phyloP scores from a whole-genome alignment of 2,329 filamentous ascomycete genomes.

The Penicillium frequentans region DNA sequence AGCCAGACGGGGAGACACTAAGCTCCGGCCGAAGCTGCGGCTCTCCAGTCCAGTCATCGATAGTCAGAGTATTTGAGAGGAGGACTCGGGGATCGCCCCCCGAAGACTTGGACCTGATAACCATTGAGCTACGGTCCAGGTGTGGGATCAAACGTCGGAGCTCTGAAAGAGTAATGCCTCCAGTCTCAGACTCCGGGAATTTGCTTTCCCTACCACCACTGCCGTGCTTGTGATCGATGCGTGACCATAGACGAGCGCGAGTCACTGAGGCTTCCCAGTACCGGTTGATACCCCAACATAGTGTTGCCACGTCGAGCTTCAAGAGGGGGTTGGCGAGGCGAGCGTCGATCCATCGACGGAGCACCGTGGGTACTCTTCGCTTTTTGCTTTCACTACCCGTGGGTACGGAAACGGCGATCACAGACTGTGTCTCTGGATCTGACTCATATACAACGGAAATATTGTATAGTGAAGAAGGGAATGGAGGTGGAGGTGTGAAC shows the following conservation, averaged over 20 bases:
- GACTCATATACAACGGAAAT: conserved; percentile 37
- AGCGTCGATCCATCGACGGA: conserved; percentile 37
- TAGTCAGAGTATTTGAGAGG: conserved; percentile 33
- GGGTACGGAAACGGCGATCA: conserved; percentile 34
- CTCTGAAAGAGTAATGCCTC: conserved; percentile 22
- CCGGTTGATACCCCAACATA: conserved; percentile 44
- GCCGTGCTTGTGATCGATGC: conserved; percentile 29
- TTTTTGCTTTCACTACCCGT: conserved; percentile 14
- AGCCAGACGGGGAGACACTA: conserved; percentile 27
- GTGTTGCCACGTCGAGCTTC: conserved; percentile 39
- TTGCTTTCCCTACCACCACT: conserved; percentile 7
- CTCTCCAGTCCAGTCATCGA: conserved; percentile 44
- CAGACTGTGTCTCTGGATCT: conserved; percentile 34
- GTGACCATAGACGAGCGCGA: conserved; percentile 40
- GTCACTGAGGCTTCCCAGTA: conserved; percentile 43
- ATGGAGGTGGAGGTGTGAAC: conserved; percentile 38
- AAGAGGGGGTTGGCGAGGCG: conserved; percentile 37
- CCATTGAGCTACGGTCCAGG: conserved; percentile 37
- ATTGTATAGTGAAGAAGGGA: conserved; percentile 34
- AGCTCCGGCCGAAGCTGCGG: conserved; percentile 39
- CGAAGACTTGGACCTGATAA: conserved; percentile 25
- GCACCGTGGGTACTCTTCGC: conserved; percentile 27
- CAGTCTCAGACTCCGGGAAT: conserved; percentile 4
- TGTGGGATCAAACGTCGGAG: conserved; percentile 35
- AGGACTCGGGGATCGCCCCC: conserved; percentile 23